Base-by-base conservation (phyloP, 2,329 filamentous ascomycete genomes). In the Trichophyton mentagrophytes region DNA sequence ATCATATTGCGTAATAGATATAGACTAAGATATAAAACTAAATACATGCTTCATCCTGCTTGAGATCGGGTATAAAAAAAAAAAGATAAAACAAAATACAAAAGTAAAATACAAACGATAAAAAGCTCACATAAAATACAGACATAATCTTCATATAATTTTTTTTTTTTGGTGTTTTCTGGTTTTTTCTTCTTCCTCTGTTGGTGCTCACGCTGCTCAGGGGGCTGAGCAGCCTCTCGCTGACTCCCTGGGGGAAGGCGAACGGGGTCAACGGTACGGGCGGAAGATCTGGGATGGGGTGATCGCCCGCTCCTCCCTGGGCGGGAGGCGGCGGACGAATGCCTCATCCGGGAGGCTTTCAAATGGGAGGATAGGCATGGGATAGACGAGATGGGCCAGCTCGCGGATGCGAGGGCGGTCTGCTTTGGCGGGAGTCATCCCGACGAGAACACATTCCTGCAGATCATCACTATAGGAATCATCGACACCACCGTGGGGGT, bases 401-500 rank as follows among this genome's bases (percentile, higher is more conserved):
- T 61, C 59, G 22, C 40, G 49, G 25, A 51, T 51, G 22, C 33
- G 30, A 30, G 59, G 59, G 17, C 59, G 51, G 13, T 61, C 42
- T n/a, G 30, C 30, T 38, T 42, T 57, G 20, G n/a, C n/a, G 49
- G 38, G 27, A 15, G 40, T 57, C 47, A 56, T 57, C 25, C 42
- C 33, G 6, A 33, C 33, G 17, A 55, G 20, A 6, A 60, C 46
- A 8, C 27, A 53, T n/a, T n/a, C 22, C 4, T 58, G 30, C 36
- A 61, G 40, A 13, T 44, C 46, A 4, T 59, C 33, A 20, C 59
- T 59, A 20, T 53, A 59, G 38, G 36, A 46, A 9, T 51, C 20
- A 25, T 56, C 56, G 17, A 60, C 27, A 3, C 46, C 46, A 5
- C 60, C 20, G 30, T 58, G 5, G 60, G 60, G 60, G 60, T 61